Evolutionary conservation across 106 monocot species (phyloP), one percentile per base, ranked within the genome.

Genomic region (Dioscorea zingiberensis): DNA sequence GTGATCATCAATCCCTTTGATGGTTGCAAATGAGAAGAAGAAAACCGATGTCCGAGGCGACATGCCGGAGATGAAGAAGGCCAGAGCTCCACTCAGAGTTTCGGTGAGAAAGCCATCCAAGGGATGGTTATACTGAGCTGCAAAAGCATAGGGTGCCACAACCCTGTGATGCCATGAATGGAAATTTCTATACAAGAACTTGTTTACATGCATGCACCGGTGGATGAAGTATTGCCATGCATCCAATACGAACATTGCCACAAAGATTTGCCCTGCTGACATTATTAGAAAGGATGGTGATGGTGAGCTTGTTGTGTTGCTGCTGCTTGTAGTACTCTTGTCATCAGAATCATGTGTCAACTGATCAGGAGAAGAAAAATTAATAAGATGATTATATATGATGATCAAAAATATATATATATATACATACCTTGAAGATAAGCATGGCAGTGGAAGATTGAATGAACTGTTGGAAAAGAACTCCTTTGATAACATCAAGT

Each of bases 181-280:
- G 19, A 93, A 54, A 48, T 93, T 89, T 4, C 78, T 72, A 66
- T 89, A 89, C 4, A 86, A 78, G 57, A 93, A 94, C 73, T 77
- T 86, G 75, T 90, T 94, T 25, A 81, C 74, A 68, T 94, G 94
- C 94, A 94, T 94, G 69, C 84, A 90, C 3, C 94, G 83, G 67
- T 94, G 94, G 59, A 89, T 64, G 21, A 94, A 82, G 30, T 94
- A 94, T 57, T 94, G 94, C 94, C 94, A 90, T 45, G 86, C 79
- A 65, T 94, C 94, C 94, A 94, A 84, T 7, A 84, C 71, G 0
- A 90, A 19, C 94, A 94, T 94, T 27, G 89, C 94, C 16, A 82
- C 46, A 5, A 86, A 59, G 62, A 94, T 71, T 68, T 94, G 94
- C 22, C 38, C 9, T 2, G 3, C 38, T n/a, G n/a, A n/a, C 38